Evolutionary conservation across 2,329 filamentous ascomycete genomes (phyloP), one percentile per base, ranked within the genome.

Genomic region (Botrytis hyacinthi): DNA sequence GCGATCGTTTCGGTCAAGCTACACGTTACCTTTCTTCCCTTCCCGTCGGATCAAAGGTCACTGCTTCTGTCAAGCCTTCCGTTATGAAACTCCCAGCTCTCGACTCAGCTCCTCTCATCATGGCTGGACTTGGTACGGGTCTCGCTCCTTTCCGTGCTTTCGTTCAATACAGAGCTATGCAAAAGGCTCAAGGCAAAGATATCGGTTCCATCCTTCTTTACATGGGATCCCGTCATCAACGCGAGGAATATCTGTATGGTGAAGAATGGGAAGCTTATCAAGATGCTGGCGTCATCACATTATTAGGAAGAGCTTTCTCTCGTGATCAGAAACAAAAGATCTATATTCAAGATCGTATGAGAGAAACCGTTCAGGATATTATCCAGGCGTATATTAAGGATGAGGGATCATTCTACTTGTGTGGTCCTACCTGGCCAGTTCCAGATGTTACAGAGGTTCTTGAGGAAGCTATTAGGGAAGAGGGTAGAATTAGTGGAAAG

Each of bases 201-300:
- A 97, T 99, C 78, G 96, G 96, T 71, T 86, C 94, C 61, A 96
- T 98, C 76, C 89, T 99, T 71, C 86, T 99, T 74, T 99, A 98
- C 87, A 95, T 99, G 86, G 96, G 96, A 76, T 95, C 94, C 29
- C 95, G 96, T 71, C 95, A 98, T 87, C 94, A 98, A 86, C 93
- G 95, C 77, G 96, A 99, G 84, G 96, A 99, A 85, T 99, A 99
- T 84, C 91, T 98, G 75, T 99, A 98, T 81, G 96, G 96, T 75
- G 96, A 99, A 83, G 96, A 99, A 83, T 99, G 96, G 96, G 96
- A 99, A 83, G 96, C 96, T 0, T 99, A 99, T 84, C 90, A 96
- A 81, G 95, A 95, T 75, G 94, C 96, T 0, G 96, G 96, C 70
- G 93, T 99, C 79, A 95, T 99, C 82, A 99, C 96, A 0, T 88